A percentile compares a stretch with the other conserved stretches of the same genome.
These are phyloP conservation scores for Cubamyces sp. DNA, from an alignment of 768 basidiomycete genomes.

Conservation along the genomic window DNA sequence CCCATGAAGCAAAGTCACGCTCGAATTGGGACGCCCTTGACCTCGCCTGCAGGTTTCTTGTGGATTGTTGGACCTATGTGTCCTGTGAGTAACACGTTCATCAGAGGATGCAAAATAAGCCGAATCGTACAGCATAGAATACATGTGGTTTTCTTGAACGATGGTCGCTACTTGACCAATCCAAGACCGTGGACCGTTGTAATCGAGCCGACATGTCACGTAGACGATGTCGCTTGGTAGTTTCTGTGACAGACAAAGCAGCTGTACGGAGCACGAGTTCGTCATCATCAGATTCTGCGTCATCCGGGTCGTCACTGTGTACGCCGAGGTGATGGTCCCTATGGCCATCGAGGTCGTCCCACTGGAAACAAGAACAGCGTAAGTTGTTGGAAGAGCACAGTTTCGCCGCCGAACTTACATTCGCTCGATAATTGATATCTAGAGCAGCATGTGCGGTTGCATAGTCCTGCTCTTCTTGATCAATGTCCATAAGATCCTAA, in stretches of 20 bases:
- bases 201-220: background rate
- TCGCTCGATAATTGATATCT: background rate
- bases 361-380: background rate
- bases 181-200: constrained; percentile 1
- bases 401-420: background rate
- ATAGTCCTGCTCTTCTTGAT: constrained; percentile 7
- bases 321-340: background rate
- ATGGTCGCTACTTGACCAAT: background rate
- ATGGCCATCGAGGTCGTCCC: background rate
- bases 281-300: background rate
- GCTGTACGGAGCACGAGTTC: background rate
- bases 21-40: background rate
- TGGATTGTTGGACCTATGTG: background rate
- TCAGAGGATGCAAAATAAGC: background rate
- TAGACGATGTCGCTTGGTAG: background rate
- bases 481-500: constrained; percentile 1
- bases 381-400: too few species aligned
- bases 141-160: background rate
- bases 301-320: background rate
- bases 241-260: background rate
- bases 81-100: background rate
- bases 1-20: background rate
- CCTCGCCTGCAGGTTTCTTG: background rate
- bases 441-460: background rate
- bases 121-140: background rate